Evolutionary conservation across 2,329 filamentous ascomycete species (phyloP).

Genomic region (Neocatenulostroma microsporum): DNA sequence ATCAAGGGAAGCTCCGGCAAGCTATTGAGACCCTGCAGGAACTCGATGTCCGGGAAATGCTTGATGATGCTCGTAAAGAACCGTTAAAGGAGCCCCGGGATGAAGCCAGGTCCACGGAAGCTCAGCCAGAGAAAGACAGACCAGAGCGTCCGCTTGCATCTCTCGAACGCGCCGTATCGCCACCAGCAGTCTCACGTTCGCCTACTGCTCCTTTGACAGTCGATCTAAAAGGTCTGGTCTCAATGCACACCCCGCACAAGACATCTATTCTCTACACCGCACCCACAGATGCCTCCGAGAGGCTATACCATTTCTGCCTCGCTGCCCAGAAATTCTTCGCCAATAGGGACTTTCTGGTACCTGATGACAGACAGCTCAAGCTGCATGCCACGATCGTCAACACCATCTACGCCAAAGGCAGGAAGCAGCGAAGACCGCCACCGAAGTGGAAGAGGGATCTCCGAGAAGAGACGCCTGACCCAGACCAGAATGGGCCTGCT

Average conservation of each 20-base stretch:
- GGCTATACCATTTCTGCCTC: constrained; percentile 52
- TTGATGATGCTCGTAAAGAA: constrained; percentile 12
- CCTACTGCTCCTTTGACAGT: constrained; percentile 27
- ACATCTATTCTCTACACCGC: constrained; percentile 59
- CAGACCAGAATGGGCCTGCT: too few species aligned
- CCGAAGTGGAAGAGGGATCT: constrained; percentile 4
- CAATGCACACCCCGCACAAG: constrained; percentile 53
- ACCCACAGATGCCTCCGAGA: constrained; percentile 47
- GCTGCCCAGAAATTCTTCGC: constrained; percentile 49
- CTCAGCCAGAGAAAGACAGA: too few species aligned
- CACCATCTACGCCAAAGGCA: constrained; percentile 63
- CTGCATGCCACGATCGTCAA: constrained; percentile 83
- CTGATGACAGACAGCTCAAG: constrained; percentile 56
- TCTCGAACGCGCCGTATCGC: constrained; percentile 10
- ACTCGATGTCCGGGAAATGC: constrained; percentile 19
- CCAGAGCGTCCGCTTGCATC: neutral
- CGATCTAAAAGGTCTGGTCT: constrained; percentile 43
- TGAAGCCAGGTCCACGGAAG: too few species aligned
- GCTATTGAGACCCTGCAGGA: constrained; percentile 35
- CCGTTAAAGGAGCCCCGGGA: too few species aligned
- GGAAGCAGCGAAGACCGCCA: constrained; percentile 19
- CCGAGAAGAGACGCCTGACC: constrained; percentile 4
- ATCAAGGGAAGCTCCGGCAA: constrained; percentile 42
- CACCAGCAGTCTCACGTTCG: constrained; percentile 6
- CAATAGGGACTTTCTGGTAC: constrained; percentile 48